These are phyloP conservation scores for Paecilomyces niveus DNA, from an alignment of 2,329 filamentous ascomycete species.

Conservation along the genomic window DNA sequence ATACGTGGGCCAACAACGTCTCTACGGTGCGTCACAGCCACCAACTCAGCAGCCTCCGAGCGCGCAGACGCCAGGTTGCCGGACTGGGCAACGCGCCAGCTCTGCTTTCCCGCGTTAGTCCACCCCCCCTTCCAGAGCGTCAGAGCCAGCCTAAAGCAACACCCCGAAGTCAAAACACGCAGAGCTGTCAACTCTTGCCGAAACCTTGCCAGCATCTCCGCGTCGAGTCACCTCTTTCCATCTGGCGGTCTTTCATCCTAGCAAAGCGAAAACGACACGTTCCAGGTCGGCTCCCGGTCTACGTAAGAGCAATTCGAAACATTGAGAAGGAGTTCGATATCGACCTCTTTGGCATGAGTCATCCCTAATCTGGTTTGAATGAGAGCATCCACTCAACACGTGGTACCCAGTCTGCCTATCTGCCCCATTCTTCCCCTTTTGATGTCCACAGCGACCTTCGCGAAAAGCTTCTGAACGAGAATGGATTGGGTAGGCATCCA, in stretches of 20 bases:
- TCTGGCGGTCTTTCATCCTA: background rate
- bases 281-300: background rate
- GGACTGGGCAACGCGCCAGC: background rate
- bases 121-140: background rate
- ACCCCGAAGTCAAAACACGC: background rate
- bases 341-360: background rate
- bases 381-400: background rate
- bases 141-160: constrained; percentile 8
- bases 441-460: background rate
- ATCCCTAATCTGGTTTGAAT: background rate
- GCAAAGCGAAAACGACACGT: background rate
- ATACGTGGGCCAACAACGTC: constrained; percentile 9
- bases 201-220: background rate
- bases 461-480: background rate
- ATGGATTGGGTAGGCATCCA: background rate
- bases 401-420: background rate
- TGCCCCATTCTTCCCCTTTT: background rate
- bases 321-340: background rate
- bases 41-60: background rate
- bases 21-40: background rate
- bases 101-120: background rate
- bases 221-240: background rate
- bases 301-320: background rate
- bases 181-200: background rate
- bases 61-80: background rate